Base-by-base conservation (phyloP, 495 filamentous ascomycete genomes). In the Aspergillus heteromorphus region DNA sequence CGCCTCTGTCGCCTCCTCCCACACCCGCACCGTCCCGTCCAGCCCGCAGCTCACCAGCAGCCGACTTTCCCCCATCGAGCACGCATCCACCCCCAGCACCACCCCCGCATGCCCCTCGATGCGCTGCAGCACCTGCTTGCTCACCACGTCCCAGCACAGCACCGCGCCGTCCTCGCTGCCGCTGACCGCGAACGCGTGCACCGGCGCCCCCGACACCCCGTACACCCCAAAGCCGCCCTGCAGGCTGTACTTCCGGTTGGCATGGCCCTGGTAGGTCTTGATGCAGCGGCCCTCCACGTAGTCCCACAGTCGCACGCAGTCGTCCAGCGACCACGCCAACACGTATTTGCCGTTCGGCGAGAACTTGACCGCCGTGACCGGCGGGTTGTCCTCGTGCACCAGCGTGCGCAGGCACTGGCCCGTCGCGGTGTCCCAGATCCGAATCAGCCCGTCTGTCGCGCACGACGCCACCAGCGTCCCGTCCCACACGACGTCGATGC, bases 241-340 rank as follows among this genome's bases (percentile, higher is more conserved):
- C 21, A 97, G 75, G 55, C 89, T 91, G 73, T 85, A 96, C 49
- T 86, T 88, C 58, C 81, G 77, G 67, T 97, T 97, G 49, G 77
- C 72, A 67, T 97, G 95, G 7, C 95, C 93, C 70, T 96, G 89
- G 76, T 97, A 98, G 19, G 93, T 98, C 78, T 97, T 98, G 55
- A 96, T 84, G 60, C 89, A 90, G 40, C 83, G 77, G 2, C 92
- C 91, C 21, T 89, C 83, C 2, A 93, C 86, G 60, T 97, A 98
- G 69, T 95, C 87, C 93, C 93, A 98, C 49, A 98, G 75, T 13
- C 93, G 84, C 9, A 98, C 79, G 59, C 87, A 92, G 45, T 82
- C 87, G 70, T 98, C 93, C 68, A 97, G 79, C 54, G 87, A 93
- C 73, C 88, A 96, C 13, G 93, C 93, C 4, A 97, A 78, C 19